These are phyloP conservation scores for Chlorella sp. DNA, from an alignment of 139 green algal species.

Conservation along the genomic window DNA sequence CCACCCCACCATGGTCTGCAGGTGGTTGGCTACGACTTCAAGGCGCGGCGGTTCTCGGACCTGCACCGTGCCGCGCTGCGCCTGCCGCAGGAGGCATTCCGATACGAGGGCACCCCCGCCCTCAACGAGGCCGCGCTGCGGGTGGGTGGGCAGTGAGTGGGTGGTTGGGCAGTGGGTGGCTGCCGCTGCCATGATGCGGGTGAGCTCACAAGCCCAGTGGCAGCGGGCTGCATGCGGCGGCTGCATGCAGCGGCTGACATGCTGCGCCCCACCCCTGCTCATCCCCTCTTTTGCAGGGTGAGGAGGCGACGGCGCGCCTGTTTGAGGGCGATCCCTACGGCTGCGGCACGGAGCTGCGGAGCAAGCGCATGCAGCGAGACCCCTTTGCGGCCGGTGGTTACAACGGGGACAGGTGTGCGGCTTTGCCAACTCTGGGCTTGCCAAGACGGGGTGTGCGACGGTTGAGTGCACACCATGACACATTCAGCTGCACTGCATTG, in stretches of 20 bases:
- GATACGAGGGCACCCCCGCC: slow-evolving; percentile 83
- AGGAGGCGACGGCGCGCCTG: slow-evolving; percentile 62
- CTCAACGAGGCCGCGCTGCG: slow-evolving; percentile 52
- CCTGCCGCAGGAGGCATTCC: slow-evolving; percentile 73
- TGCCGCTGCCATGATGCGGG: too few species aligned
- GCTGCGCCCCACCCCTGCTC: too few species aligned
- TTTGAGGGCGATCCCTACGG: slow-evolving; percentile 82
- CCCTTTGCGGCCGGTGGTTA: slow-evolving; percentile 77
- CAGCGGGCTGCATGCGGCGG: neutral
- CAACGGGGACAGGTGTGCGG: slow-evolving; percentile 69
- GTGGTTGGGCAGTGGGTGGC: too few species aligned
- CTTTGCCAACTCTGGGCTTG: too few species aligned
- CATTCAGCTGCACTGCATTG: too few species aligned
- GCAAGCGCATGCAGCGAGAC: slow-evolving; percentile 71
- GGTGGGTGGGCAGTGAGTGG: slow-evolving; percentile 38
- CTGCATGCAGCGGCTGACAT: too few species aligned
- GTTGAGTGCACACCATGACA: too few species aligned
- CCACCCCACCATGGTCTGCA: slow-evolving; percentile 30
- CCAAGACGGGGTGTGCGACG: too few species aligned
- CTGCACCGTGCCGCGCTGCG: slow-evolving; percentile 80
- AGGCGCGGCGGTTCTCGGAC: slow-evolving; percentile 78
- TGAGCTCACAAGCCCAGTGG: too few species aligned
- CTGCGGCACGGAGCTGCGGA: slow-evolving; percentile 65
- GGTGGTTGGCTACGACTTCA: slow-evolving; percentile 93
- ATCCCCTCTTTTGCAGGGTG: slow-evolving; percentile 29